Evolutionary conservation across 768 basidiomycete species (phyloP).

Genomic region (Suillus hirtellus): DNA sequence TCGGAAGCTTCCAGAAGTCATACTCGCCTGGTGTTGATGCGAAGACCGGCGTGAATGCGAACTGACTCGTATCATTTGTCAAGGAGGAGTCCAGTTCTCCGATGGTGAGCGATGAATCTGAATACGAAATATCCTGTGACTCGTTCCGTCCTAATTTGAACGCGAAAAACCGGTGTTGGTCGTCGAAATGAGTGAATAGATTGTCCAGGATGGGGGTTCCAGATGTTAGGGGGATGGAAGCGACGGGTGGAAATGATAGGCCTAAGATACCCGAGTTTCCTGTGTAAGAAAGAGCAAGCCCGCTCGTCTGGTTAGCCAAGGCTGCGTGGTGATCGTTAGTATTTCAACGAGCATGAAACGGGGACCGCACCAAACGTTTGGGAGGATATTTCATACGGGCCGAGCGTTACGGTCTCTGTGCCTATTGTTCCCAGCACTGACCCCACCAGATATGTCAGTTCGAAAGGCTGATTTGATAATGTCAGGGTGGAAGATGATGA

Average conservation of each 20-base stretch:
- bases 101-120: slow-evolving; percentile 50
- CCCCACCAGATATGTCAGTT: slow-evolving; percentile 50
- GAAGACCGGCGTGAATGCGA: slow-evolving; percentile 43
- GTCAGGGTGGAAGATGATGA: slow-evolving; percentile 32
- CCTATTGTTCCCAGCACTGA: slow-evolving; percentile 48
- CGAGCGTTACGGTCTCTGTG: slow-evolving; percentile 48
- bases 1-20: slow-evolving; percentile 61
- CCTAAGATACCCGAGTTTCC: slow-evolving; percentile 59
- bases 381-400: slow-evolving; percentile 42
- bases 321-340: slow-evolving; percentile 32
- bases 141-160: slow-evolving; percentile 45
- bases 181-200: slow-evolving; percentile 43
- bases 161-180: slow-evolving; percentile 47
- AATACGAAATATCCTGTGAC: slow-evolving; percentile 19
- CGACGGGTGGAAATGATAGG: slow-evolving; percentile 48
- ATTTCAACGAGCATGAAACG: background rate
- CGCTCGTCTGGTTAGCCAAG: slow-evolving; percentile 43
- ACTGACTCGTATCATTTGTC: slow-evolving; percentile 31
- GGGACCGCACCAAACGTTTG: slow-evolving; percentile 47
- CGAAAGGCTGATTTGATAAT: slow-evolving; percentile 39
- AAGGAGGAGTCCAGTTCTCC: slow-evolving; percentile 46
- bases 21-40: slow-evolving; percentile 35
- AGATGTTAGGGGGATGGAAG: slow-evolving; percentile 44
- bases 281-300: slow-evolving; percentile 44
- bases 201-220: slow-evolving; percentile 51